Evolutionary conservation across 768 basidiomycete genomes (phyloP).

Genomic region (Lentinula guzmanii): DNA sequence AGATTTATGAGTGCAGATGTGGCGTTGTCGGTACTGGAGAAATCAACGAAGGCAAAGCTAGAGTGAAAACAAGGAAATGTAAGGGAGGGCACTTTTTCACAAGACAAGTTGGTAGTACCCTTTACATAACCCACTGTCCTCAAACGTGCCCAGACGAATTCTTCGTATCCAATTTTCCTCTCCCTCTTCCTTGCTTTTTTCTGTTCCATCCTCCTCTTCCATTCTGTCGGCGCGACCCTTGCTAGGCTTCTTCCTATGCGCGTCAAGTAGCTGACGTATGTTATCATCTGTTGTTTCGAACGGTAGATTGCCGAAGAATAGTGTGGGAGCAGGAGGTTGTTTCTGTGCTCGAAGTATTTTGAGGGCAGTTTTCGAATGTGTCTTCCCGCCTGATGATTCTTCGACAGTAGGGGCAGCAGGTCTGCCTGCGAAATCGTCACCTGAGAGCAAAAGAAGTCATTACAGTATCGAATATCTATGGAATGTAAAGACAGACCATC

Average conservation of each 20-base stretch:
- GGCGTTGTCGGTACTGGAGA: conserved; percentile 70
- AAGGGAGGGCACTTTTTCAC: background rate
- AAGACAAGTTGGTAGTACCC: conserved; percentile 49
- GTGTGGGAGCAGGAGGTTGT: conserved; percentile 75
- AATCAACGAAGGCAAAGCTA: conserved; percentile 95
- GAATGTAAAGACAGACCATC: conserved; percentile 49
- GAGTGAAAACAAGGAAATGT: background rate
- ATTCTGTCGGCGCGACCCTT: conserved; percentile 20
- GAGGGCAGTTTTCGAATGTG: conserved; percentile 61
- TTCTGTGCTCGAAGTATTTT: conserved; percentile 76
- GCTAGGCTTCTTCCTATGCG: conserved; percentile 42
- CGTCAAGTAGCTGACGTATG: conserved; percentile 69
- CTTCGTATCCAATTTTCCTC: conserved; percentile 64
- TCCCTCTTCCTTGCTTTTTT: conserved; percentile 19
- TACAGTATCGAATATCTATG: conserved; percentile 5
- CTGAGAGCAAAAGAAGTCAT: conserved; percentile 29
- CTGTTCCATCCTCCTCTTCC: conserved; percentile 22
- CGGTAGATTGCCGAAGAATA: conserved; percentile 91
- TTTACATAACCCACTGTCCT: conserved; percentile 93
- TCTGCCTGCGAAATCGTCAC: conserved; percentile 67
- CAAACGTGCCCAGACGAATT: conserved; percentile 91
- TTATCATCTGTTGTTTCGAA: conserved; percentile 83
- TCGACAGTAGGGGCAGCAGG: conserved; percentile 41
- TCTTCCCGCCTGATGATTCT: conserved; percentile 13
- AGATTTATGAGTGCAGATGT: conserved; percentile 78